A percentile compares a stretch with the other conserved stretches of the same genome.
Conservation (phyloP, 768 basidiomycete genomes). For the Xerocomellus chrysenteron region DNA sequence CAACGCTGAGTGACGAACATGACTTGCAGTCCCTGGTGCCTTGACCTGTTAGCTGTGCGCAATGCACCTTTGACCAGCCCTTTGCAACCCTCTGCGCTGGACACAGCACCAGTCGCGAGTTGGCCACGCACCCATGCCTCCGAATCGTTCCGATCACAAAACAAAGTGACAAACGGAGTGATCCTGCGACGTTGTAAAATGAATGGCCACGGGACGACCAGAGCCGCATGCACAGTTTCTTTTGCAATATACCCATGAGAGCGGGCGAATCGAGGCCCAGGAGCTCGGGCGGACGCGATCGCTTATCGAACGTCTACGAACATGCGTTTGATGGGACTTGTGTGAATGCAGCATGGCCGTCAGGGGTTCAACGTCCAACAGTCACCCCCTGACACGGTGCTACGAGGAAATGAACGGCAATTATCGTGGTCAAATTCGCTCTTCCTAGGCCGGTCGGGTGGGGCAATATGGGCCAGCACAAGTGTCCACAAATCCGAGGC, state of each 20-base stretch:
- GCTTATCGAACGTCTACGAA: conserved; percentile 10
- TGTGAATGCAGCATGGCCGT: conserved; percentile 24
- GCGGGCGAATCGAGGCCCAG: too few species aligned
- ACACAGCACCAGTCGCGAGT: conserved; percentile 10
- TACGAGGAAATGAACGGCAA: conserved; percentile 27
- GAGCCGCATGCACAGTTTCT: not conserved
- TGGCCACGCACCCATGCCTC: conserved; percentile 9
- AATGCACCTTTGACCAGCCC: conserved; percentile 6
- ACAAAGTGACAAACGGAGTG: not conserved
- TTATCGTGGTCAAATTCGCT: conserved; percentile 12
- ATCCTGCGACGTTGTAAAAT: not conserved
- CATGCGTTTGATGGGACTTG: conserved; percentile 22
- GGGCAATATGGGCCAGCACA: not conserved
- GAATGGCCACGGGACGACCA: not conserved
- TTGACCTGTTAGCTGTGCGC: conserved; percentile 16
- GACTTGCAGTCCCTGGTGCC: conserved; percentile 22
- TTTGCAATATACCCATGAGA: not conserved
- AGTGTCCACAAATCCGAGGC: too few species aligned
- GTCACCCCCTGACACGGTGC: conserved; percentile 13
- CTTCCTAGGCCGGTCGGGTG: conserved; percentile 9
- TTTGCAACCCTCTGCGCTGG: conserved; percentile 1
- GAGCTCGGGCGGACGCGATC: not conserved
- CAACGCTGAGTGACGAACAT: not conserved
- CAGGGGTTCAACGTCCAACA: conserved; percentile 14
- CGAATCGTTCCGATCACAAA: not conserved